These are phyloP conservation scores for Malus fusca DNA, from an alignment of 306 rosid genomes.

Conservation along the genomic window DNA sequence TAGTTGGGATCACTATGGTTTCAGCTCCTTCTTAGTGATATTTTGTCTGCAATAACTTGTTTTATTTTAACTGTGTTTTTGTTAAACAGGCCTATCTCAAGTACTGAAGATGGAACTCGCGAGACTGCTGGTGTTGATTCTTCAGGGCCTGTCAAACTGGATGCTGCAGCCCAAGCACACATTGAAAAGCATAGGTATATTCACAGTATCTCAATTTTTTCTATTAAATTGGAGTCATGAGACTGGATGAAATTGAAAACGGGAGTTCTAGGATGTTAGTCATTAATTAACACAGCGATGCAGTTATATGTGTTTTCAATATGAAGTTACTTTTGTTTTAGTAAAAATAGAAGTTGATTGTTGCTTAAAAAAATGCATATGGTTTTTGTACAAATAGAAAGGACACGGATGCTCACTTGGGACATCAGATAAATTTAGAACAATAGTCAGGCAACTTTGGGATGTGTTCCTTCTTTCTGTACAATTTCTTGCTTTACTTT, in stretches of 20 bases:
- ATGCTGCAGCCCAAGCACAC: conserved; percentile 59
- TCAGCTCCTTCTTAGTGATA: conserved; percentile 2
- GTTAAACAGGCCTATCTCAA: conserved; percentile 45
- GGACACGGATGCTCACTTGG: background rate
- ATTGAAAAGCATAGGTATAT: conserved; percentile 79
- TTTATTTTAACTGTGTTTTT: conserved; percentile 18
- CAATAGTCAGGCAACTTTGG: background rate
- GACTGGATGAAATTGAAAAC: background rate
- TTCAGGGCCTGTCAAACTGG: conserved; percentile 57
- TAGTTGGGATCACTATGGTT: conserved; percentile 3
- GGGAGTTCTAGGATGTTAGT: background rate
- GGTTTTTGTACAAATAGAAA: background rate
- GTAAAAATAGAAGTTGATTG: background rate
- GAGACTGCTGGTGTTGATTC: conserved; percentile 38
- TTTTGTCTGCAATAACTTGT: conserved; percentile 12
- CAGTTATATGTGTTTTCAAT: background rate
- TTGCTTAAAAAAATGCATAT: background rate
- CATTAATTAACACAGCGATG: no score
- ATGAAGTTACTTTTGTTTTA: background rate
- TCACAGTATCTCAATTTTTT: background rate
- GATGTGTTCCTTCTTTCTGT: background rate
- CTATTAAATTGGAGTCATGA: background rate
- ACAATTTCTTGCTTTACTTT: background rate
- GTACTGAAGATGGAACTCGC: conserved; percentile 39
- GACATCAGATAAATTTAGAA: background rate